phyloP scores from a whole-genome alignment of 345 rosid species.

The Aethionema arabicum region DNA sequence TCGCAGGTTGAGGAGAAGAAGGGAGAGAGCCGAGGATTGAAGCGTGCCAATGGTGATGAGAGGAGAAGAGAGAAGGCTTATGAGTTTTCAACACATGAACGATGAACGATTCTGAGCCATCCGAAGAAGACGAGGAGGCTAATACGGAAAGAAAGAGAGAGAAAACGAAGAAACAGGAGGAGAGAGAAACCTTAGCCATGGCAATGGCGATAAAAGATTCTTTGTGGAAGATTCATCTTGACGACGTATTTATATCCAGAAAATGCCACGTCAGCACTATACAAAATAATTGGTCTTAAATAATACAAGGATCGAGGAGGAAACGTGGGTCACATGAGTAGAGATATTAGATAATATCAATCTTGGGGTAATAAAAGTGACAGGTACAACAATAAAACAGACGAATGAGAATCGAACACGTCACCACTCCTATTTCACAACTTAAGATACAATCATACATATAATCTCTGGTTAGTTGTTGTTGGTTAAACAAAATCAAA shows the following conservation, averaged over 20 bases:
- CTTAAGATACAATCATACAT: too few relatives aligned
- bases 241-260: slow-evolving; percentile 16
- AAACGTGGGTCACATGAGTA: too few relatives aligned
- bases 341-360: too few relatives aligned
- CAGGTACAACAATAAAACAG: too few relatives aligned
- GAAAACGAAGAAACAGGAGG: slow-evolving; percentile 31
- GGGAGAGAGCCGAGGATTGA: slow-evolving; percentile 63
- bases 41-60: slow-evolving; percentile 64
- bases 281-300: slow-evolving; percentile 27
- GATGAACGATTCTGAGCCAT: slow-evolving; percentile 50
- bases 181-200: slow-evolving; percentile 33
- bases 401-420: too few relatives aligned
- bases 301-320: not conserved
- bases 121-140: slow-evolving; percentile 16
- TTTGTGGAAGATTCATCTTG: not conserved
- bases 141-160: slow-evolving; percentile 33
- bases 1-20: slow-evolving; percentile 49
- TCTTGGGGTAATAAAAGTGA: too few relatives aligned
- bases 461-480: too few relatives aligned
- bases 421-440: too few relatives aligned
- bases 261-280: slow-evolving; percentile 24
- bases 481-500: not conserved
- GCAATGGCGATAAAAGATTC: slow-evolving; percentile 17
- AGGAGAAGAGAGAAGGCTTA: slow-evolving; percentile 63
- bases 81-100: slow-evolving; percentile 57